Evolutionary conservation across 345 rosid genomes (phyloP), one percentile per base, ranked within the genome.

Genomic region (Bruguiera gymnorhiza): DNA sequence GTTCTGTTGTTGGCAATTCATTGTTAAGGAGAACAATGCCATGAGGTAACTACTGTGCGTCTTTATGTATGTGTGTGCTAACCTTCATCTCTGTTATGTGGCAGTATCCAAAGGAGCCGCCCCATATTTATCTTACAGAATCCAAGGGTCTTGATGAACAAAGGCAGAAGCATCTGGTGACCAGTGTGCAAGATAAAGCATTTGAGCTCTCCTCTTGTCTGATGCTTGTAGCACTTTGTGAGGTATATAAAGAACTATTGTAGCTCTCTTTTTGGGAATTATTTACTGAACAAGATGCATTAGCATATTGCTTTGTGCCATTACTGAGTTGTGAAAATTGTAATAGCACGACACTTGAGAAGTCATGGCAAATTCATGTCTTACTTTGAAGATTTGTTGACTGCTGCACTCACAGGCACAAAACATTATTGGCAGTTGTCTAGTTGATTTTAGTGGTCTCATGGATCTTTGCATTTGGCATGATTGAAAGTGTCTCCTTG

Each of bases 201-300:
- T 56, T 16, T 48, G 84, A 89, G 51, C 86, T 89, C 48, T 77
- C 89, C 24, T 86, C 93, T 19, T 85, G 86, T 79, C 81, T 76
- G 66, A 89, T 94, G 96, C 88, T 94, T 43, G 90, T 94, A 57
- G 85, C 89, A 62, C 85, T 94, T 65, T 88, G 93, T 59, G 98
- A 94, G 98, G 97, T 94, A 88, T 80, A n/a, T 68, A 24, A 27
- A 56, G 24, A 43, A 43, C 50, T 43, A 13, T 43, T 13, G 50
- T 43, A 43, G 5, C 18, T 4, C 16, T 43, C 24, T 43, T 13
- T 4, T 13, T 13, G 50, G 50, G 59, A 55, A 55, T 10, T 1
- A 8, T 8, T 54, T 21, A 15, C 50, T 43, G 50, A 13, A 15
- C 5, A 43, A 43, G 50, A 43, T 43, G 50, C 16, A 43, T 43